Evolutionary conservation across 1,284 basidiomycete species (phyloP), one percentile per base, ranked within the genome.

Genomic region (Sporisorium reilianum): DNA sequence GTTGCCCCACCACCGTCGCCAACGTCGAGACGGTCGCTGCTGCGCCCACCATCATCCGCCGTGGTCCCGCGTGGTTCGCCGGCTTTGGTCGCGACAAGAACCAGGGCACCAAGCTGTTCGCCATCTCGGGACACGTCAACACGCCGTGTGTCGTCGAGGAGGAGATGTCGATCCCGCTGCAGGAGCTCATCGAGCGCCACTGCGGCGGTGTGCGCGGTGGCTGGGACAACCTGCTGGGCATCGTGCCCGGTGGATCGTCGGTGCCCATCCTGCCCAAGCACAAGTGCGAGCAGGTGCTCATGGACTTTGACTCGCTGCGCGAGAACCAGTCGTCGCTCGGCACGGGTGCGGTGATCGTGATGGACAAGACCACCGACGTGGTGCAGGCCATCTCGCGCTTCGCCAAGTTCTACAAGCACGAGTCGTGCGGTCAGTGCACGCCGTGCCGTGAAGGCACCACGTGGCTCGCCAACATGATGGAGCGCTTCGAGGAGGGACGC

Each of bases 11-110:
- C 2, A 98, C 97, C 10, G 96, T 99, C 50, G 95, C 96, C 58
- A 98, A 99, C 84, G 95, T 99, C 66, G 97, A 98, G 88, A 99
- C 96, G 7, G 94, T 99, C 64, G 92, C 96, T 34, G 96, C 98
- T 44, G 94, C 95, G 1, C 97, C 96, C 0, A 98, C 96, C 2
- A 99, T 99, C 79, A 94, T 93, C 83, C 89, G 96, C 59, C 90
- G 96, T 48, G 96, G 96, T 55, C 89, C 90, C 1, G 80, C 89
- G n/a, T 98, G 96, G 96, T 99, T 98, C 81, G 92, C 93, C 12
- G 86, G 90, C 44, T 98, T 99, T 80, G 96, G 96, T 28, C 88
- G 96, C 48, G 92, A 94, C 83, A 89, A 95, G 78, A 98, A 99
- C 86, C 90, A 93, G 83, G 96, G 96, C 20, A 97, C 95, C 49